Conservation (phyloP, 2,329 filamentous ascomycete genomes). For the Penicillium sp. region DNA sequence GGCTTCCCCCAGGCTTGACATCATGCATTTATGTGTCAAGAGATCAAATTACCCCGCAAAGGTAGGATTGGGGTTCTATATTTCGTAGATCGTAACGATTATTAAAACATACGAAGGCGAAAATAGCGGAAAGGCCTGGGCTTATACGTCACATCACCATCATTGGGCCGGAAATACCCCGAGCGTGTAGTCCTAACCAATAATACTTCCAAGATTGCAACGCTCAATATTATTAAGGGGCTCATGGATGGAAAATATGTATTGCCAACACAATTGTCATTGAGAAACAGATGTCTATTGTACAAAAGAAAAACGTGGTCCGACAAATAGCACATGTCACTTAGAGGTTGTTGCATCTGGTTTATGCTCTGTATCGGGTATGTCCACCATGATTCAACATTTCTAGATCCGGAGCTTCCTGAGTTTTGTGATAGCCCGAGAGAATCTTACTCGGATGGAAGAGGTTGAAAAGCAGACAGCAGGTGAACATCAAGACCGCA, state of each 20-base stretch:
- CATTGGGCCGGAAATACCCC: background rate
- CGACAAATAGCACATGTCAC: background rate
- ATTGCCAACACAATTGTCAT: too few relatives aligned
- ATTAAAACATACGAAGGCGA: background rate
- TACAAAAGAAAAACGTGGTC: background rate
- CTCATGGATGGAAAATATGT: background rate
- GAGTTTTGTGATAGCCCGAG: background rate
- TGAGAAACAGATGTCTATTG: background rate
- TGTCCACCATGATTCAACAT: conserved; percentile 4
- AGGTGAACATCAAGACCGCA: conserved; percentile 13
- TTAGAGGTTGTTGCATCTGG: background rate
- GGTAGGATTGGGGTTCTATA: background rate
- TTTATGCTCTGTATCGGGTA: background rate
- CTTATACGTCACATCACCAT: background rate
- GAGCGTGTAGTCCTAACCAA: background rate
- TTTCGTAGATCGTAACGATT: background rate
- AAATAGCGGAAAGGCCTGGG: background rate
- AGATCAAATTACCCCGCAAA: background rate
- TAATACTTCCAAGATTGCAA: background rate
- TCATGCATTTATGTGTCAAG: background rate
- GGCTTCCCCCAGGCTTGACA: conserved; percentile 12
- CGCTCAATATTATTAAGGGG: background rate
- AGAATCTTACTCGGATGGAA: conserved; percentile 16
- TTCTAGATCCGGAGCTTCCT: conserved; percentile 9
- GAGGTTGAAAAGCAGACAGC: conserved; percentile 13